Base-by-base conservation (phyloP, 768 basidiomycete genomes). In the Leccinum broughii region DNA sequence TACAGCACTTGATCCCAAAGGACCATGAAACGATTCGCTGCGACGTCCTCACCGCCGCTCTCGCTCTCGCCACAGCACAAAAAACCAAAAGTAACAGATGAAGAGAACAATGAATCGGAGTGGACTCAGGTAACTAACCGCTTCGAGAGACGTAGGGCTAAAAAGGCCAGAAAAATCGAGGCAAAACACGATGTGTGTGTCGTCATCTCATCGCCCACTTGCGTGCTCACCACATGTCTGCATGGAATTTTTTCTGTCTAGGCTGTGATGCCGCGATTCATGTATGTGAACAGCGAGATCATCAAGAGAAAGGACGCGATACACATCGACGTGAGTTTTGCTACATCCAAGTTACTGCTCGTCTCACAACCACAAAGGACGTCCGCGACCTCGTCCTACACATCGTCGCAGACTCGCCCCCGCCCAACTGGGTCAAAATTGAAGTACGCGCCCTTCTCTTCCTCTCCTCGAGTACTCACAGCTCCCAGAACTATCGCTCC, bases 301-400 rank as follows among this genome's bases (percentile, higher is more conserved):
- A 66, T 81, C 51, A 89, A 83, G 70, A 77, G 90, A 57, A 85
- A 83, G 37, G 82, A 88, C 65, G 87, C 92, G 41, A 82, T 95
- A 56, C 84, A 86, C n/a, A 86, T 95, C 60, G 88, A 88, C 57
- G 95, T 95, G 66, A 60, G 88, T 81, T 9, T 22, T 24, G 17
- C 14, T 48, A 28, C 17, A 39, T 22, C 9, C 9, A 0, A 6
- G 4, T 39, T 9, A 1, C 15, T 6, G 26, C 17, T 14, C 30
- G 28, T 26, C 22, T 30, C 15, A 60, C 7, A 56, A 28, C 39
- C 34, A 6, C 41, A 69, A 32, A 97, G 95, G 94, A 97, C 68
- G 79, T 98, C 22, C 83, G 96, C 37, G 95, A 98, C 67, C 80
- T 98, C 20, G 81, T 89, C 10, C 76, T 98, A 3, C 91, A 97